phyloP scores from a whole-genome alignment of 495 filamentous ascomycete species.

The Penicillium macrosclerotiorum region DNA sequence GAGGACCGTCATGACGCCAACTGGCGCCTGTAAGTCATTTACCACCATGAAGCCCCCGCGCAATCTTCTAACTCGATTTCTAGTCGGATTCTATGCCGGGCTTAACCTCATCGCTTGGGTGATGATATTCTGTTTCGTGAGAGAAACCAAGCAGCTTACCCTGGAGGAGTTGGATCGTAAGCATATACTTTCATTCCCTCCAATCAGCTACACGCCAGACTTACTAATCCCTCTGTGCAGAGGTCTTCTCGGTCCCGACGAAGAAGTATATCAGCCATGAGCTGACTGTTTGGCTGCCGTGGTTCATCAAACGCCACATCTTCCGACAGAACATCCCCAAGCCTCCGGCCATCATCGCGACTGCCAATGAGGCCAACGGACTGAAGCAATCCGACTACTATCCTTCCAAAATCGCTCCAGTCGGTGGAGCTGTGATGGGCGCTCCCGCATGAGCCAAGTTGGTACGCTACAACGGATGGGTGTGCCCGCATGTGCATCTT shows the following conservation, averaged over 20 bases:
- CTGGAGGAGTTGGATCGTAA: conserved; percentile 39
- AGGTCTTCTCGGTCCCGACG: conserved; percentile 49
- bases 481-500: no score
- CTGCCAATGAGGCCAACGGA: conserved; percentile 17
- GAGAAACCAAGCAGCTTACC: conserved; percentile 48
- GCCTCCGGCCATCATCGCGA: conserved; percentile 35
- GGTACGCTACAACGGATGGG: no score
- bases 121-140: conserved; percentile 50
- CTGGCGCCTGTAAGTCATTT: conserved; percentile 47
- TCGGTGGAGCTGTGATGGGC: no score
- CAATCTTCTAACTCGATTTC: neutral
- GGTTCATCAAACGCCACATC: conserved; percentile 44
- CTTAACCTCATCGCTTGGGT: conserved; percentile 49
- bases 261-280: conserved; percentile 39
- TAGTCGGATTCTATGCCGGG: conserved; percentile 51
- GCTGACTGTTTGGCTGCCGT: conserved; percentile 40
- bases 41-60: neutral
- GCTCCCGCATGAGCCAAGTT: no score
- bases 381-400: no score
- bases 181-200: conserved; percentile 1
- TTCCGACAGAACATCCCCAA: conserved; percentile 35
- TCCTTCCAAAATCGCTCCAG: no score
- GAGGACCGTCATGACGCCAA: conserved; percentile 43
- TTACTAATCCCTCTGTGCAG: conserved; percentile 19
- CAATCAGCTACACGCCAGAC: no score